Conservation (phyloP, 169 alveolate genomes). For the Besnoitia besnoiti region DNA sequence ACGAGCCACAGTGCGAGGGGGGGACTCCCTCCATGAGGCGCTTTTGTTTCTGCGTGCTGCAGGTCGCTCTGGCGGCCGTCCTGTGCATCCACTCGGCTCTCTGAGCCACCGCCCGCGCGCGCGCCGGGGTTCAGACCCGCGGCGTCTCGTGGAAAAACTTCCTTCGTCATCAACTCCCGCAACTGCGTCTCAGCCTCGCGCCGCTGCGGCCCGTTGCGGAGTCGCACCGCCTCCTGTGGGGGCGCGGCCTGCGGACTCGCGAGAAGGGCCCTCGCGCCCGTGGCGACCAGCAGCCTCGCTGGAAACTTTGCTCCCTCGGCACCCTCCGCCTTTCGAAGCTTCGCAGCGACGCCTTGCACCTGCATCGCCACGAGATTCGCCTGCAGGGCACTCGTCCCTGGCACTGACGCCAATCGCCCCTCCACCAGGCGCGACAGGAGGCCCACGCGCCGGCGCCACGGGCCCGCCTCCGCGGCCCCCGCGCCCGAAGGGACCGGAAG, state of each 20-base stretch:
- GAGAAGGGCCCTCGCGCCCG: background rate
- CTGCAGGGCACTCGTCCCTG: background rate
- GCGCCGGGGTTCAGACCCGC: background rate
- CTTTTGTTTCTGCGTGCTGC: no score
- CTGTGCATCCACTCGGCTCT: background rate
- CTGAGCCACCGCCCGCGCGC: background rate
- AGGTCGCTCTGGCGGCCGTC: background rate
- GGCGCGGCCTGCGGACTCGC: background rate
- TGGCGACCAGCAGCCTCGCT: background rate
- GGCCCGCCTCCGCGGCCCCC: background rate
- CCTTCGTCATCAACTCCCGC: background rate
- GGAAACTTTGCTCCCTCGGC: background rate
- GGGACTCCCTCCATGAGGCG: no score
- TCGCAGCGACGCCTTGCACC: background rate
- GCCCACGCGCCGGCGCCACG: background rate
- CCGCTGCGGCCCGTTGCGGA: background rate
- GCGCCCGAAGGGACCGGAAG: background rate
- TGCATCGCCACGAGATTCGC: background rate
- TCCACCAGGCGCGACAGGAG: background rate
- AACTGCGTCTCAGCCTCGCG: background rate
- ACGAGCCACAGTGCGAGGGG: background rate
- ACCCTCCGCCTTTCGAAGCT: background rate
- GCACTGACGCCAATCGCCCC: background rate
- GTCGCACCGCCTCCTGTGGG: no score
- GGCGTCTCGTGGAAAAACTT: background rate